A percentile compares a stretch with the other conserved stretches of the same genome.
Conservation (phyloP, 2,329 filamentous ascomycete genomes). For the Colletotrichum sp. region DNA sequence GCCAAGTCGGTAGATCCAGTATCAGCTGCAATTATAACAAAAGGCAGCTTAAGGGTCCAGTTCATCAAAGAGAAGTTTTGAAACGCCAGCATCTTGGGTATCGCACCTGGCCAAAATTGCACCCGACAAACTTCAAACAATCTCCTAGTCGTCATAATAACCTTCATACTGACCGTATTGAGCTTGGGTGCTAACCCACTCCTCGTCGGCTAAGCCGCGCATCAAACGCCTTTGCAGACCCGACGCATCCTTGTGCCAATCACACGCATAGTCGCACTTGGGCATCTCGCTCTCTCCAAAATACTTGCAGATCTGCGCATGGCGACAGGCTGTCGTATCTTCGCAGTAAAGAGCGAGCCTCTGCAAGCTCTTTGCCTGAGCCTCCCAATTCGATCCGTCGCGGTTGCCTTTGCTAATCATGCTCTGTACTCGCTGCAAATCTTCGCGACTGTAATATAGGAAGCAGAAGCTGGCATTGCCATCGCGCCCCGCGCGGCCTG, state of each 20-base stretch:
- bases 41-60: background rate
- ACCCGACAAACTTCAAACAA: background rate
- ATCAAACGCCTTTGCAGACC: constrained; percentile 63
- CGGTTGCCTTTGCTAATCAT: constrained; percentile 56
- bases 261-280: constrained; percentile 76
- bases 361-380: constrained; percentile 67
- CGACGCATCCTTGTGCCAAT: constrained; percentile 74
- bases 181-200: constrained; percentile 68
- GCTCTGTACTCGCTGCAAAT: constrained; percentile 75
- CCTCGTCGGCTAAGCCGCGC: constrained; percentile 62
- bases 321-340: constrained; percentile 73
- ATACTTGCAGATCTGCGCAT: constrained; percentile 76
- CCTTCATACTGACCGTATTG: constrained; percentile 62
- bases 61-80: background rate
- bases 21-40: background rate
- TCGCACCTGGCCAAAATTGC: background rate
- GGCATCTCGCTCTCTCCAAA: constrained; percentile 71
- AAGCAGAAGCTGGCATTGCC: constrained; percentile 87
- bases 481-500: constrained; percentile 87
- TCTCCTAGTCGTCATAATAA: constrained; percentile 51
- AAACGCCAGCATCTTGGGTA: background rate
- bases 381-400: constrained; percentile 46
- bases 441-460: constrained; percentile 88
- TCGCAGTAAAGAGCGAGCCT: constrained; percentile 84
- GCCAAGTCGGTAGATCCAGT: background rate